Conservation (phyloP, 2,329 filamentous ascomycete species). For the Fusarium liriodendri region DNA sequence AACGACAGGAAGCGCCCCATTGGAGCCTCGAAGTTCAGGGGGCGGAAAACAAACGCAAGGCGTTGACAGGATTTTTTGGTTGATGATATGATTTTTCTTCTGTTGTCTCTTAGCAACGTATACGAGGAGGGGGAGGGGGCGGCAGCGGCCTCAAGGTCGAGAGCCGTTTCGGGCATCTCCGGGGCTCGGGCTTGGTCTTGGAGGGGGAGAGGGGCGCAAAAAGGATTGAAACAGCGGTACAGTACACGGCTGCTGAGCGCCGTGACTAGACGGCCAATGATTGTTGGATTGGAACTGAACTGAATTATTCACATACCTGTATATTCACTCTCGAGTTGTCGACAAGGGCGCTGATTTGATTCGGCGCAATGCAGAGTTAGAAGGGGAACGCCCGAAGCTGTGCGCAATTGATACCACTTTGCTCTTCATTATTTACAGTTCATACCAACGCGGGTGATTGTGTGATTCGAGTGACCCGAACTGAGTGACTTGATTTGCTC, state of each 20-base stretch:
- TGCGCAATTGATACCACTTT: slow-evolving; percentile 44
- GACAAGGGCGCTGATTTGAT: background rate
- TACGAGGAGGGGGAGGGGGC: slow-evolving; percentile 1
- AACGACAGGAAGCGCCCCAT: slow-evolving; percentile 31
- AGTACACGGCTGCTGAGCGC: slow-evolving; percentile 18
- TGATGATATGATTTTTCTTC: slow-evolving; percentile 31
- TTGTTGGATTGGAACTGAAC: background rate
- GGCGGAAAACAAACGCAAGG: slow-evolving; percentile 38
- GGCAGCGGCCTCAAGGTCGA: background rate
- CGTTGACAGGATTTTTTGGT: slow-evolving; percentile 25
- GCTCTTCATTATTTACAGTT: slow-evolving; percentile 8
- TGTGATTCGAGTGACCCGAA: background rate
- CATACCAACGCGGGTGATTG: background rate
- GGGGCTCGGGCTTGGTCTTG: background rate
- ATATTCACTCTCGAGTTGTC: slow-evolving; percentile 4
- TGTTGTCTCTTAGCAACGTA: slow-evolving; percentile 8
- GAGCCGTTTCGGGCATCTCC: slow-evolving; percentile 11
- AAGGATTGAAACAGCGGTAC: slow-evolving; percentile 4
- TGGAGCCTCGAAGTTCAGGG: slow-evolving; percentile 18
- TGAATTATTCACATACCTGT: slow-evolving; percentile 12
- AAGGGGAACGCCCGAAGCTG: slow-evolving; percentile 22
- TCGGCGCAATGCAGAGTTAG: slow-evolving; percentile 21
- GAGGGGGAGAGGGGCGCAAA: background rate
- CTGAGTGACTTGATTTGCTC: background rate
- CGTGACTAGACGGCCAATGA: slow-evolving; percentile 7